Percentiles rank a stretch among this genome's conserved stretches.
Conservation (phyloP, 768 basidiomycete genomes). For the Gyrodon lividus region DNA sequence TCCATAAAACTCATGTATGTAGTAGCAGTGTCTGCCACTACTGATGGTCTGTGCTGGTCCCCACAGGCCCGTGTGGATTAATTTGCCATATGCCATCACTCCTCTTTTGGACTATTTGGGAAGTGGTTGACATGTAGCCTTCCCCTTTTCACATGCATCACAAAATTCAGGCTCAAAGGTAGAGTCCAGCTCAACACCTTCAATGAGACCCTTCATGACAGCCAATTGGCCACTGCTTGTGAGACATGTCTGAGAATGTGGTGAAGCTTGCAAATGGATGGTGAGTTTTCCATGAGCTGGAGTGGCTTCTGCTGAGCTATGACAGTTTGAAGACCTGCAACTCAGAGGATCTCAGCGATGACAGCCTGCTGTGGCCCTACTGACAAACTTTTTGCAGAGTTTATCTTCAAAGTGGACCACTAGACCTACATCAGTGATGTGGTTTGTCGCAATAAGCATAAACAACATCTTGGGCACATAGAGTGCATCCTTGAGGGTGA, state of each 20-base stretch:
- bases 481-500: neutral
- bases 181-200: constrained; percentile 27
- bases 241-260: neutral
- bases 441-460: neutral
- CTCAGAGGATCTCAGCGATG: neutral
- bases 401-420: neutral
- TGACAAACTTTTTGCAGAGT: neutral
- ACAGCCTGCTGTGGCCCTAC: neutral
- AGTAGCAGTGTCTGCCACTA: constrained; percentile 29
- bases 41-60: neutral
- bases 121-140: constrained; percentile 23
- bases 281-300: no score
- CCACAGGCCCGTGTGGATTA: neutral
- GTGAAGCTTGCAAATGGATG: no score
- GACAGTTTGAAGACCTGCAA: neutral
- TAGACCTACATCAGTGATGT: neutral
- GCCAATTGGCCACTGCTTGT: neutral
- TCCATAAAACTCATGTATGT: constrained; percentile 36
- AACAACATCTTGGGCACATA: neutral
- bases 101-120: no score
- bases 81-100: no score
- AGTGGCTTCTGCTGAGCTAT: neutral
- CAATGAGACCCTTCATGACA: constrained; percentile 13
- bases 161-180: constrained; percentile 24
- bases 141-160: constrained; percentile 31